Base-by-base conservation (phyloP, 129 eudicot species). In the Heracleum sosnowskyi region DNA sequence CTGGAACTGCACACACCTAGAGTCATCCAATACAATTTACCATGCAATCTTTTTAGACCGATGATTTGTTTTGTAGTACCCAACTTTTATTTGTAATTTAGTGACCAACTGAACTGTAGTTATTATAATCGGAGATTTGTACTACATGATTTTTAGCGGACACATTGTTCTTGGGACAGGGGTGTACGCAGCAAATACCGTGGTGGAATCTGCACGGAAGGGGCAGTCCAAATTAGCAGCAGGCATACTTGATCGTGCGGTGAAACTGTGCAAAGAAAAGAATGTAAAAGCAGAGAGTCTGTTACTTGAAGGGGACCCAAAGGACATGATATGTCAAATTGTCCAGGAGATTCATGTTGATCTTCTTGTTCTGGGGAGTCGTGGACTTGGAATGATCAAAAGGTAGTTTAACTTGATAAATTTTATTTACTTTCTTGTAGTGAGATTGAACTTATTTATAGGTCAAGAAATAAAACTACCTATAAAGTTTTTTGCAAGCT, bases 371-470 rank as follows among this genome's bases (percentile, higher is more conserved):
- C 1, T 80, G 7, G 87, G 89, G 22, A 86, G 87, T 33, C 84
- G 86, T 53, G 86, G 89, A 6, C 89, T 86, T 66, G 84, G 89
- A 26, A 7, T 60, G 44, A 66, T 86, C 64, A 83, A 83, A 73
- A 80, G 89, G 89, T 86, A 15, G 28, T 42, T 11, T 72, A 3
- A 9, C 16, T n/a, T n/a, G 0, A 26, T 60, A 17, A 49, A 49
- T 4, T 49, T 49, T 47, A 47, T 22, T 16, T 24, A 2, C 46
- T 5, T 22, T 7, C n/a, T 70, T 69, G 22, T 6, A 64, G 17
- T 64, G 34, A 64, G 22, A 26, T 4, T 33, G 39, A 29, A 66
- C 72, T 29, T 66, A 66, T 66, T 31, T 66, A 3, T 28, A n/a
- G 20, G 62, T 53, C 26, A 53, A 11, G 11, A 18, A 4, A 18